Evolutionary conservation across 169 alveolate species (phyloP).

Genomic region (Eimeria sp.): DNA sequence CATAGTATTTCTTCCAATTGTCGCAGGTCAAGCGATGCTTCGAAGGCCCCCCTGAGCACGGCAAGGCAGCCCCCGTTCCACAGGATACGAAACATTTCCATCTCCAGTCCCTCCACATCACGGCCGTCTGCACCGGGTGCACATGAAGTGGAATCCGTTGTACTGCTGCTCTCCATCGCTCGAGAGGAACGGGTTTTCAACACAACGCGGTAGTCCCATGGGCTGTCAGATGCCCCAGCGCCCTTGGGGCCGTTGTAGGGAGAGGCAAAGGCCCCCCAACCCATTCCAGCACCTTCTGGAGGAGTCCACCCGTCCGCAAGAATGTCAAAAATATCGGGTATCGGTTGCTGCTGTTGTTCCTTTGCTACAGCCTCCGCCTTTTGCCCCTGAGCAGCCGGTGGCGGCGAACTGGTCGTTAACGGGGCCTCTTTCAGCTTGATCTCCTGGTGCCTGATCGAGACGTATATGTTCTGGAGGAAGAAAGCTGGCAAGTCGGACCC

Average conservation of each 20-base stretch:
- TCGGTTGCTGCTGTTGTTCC: slow-evolving; percentile 55
- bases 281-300: slow-evolving; percentile 59
- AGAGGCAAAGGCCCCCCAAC: slow-evolving; percentile 71
- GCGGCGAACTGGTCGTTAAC: not conserved
- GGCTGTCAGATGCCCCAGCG: not conserved
- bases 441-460: slow-evolving; percentile 88
- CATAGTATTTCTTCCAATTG: slow-evolving; percentile 27
- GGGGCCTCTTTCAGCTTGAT: slow-evolving; percentile 75
- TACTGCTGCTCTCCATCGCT: not conserved
- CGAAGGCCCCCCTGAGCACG: slow-evolving; percentile 63
- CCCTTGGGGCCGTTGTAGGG: slow-evolving; percentile 35
- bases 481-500: slow-evolving; percentile 92
- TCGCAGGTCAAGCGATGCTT: slow-evolving; percentile 47
- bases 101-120: slow-evolving; percentile 22
- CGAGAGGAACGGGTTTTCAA: slow-evolving; percentile 1
- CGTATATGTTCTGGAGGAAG: slow-evolving; percentile 88
- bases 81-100: slow-evolving; percentile 45
- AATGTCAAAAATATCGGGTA: slow-evolving; percentile 53
- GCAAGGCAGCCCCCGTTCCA: slow-evolving; percentile 57
- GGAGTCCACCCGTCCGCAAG: slow-evolving; percentile 65
- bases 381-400: slow-evolving; percentile 52
- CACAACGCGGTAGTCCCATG: slow-evolving; percentile 21
- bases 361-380: slow-evolving; percentile 53
- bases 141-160: not conserved
- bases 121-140: not conserved